A percentile compares a stretch with the other conserved stretches of the same genome.
phyloP scores from a whole-genome alignment of 768 basidiomycete genomes.

The Strobilomyces confusus region DNA sequence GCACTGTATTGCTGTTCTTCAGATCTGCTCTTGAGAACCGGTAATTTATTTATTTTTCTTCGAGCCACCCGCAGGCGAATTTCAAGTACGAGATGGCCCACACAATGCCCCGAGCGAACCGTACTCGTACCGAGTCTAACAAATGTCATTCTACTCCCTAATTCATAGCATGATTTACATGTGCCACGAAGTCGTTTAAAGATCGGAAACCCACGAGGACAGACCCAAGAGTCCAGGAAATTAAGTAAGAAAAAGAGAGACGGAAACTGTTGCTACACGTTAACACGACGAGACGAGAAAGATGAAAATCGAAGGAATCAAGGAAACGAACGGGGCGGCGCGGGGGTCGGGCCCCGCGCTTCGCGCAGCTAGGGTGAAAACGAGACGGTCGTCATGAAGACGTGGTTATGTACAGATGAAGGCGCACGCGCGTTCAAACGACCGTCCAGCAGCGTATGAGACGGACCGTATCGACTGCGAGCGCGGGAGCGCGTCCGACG shows the following conservation, averaged over 20 bases:
- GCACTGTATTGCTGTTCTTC: too few species aligned
- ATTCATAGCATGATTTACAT: too few species aligned
- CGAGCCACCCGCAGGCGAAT: too few species aligned
- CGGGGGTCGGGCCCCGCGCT: too few species aligned
- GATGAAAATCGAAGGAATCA: background rate
- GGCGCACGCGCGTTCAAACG: too few species aligned
- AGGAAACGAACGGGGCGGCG: background rate
- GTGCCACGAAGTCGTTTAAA: background rate
- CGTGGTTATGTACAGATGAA: background rate
- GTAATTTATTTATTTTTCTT: too few species aligned
- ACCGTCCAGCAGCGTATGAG: background rate
- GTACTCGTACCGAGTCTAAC: too few species aligned
- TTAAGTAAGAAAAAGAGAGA: background rate
- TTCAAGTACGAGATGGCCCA: too few species aligned
- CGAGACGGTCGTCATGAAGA: too few species aligned
- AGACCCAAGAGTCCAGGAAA: background rate
- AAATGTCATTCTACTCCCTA: too few species aligned
- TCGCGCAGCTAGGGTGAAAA: background rate
- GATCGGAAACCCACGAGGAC: conserved; percentile 1
- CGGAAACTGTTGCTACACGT: background rate
- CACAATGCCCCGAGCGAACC: too few species aligned
- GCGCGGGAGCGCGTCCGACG: conserved; percentile 31
- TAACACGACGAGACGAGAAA: conserved; percentile 9
- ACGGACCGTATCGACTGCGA: conserved; percentile 38
- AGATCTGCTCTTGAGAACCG: too few species aligned